These are phyloP conservation scores for Nannizzia gypsea DNA, from an alignment of 2,329 filamentous ascomycete genomes.

Conservation along the genomic window DNA sequence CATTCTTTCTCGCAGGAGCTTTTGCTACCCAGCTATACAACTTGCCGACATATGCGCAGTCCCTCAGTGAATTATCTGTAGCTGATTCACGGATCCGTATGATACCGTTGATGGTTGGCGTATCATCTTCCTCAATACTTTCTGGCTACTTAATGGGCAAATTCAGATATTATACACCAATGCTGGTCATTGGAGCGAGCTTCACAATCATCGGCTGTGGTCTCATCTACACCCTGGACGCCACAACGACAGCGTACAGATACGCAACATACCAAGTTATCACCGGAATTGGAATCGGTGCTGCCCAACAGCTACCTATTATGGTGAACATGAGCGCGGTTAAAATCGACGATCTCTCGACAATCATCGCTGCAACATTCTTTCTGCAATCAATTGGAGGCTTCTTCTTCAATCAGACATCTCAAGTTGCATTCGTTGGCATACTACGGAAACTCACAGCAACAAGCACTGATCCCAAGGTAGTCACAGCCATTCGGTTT, in stretches of 20 bases:
- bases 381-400: not conserved
- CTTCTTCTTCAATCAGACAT: not conserved
- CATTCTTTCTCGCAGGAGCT: not conserved
- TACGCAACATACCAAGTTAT: not conserved
- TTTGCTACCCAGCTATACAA: not conserved
- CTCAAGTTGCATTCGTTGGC: not conserved
- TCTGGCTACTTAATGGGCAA: not conserved
- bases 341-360: not conserved
- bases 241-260: not conserved
- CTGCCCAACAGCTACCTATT: not conserved
- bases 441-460: not conserved
- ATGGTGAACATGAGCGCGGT: not conserved
- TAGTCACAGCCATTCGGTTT: not conserved
- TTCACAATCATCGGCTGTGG: not conserved
- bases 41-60: not conserved
- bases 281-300: not conserved
- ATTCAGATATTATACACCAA: not conserved
- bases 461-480: not conserved
- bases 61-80: not conserved
- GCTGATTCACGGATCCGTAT: not conserved
- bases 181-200: not conserved
- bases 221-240: not conserved
- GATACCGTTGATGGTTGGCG: not conserved
- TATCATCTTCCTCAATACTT: not conserved
- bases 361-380: not conserved